Evolutionary conservation across 106 monocot genomes (phyloP).

Genomic region (Dendrobium huoshanense): DNA sequence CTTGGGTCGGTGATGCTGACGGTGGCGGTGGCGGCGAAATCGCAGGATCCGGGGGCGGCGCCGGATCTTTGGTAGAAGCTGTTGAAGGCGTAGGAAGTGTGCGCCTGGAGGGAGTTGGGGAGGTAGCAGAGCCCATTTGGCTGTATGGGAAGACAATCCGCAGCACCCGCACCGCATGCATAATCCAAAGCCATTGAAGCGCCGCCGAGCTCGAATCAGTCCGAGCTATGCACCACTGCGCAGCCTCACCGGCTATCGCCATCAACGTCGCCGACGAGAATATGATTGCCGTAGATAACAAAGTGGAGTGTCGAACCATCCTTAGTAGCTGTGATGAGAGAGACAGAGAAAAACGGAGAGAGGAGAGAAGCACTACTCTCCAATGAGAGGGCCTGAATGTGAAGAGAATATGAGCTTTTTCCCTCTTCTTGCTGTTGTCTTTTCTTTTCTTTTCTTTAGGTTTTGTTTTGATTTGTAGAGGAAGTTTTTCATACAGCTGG

Average conservation of each 20-base stretch:
- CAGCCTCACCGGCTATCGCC: neutral
- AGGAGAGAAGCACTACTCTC: too few relatives aligned
- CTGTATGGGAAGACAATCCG: slow-evolving; percentile 70
- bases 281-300: neutral
- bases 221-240: slow-evolving; percentile 39
- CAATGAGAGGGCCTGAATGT: neutral
- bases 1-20: slow-evolving; percentile 52
- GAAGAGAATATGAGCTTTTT: slow-evolving; percentile 10
- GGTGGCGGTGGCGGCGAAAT: slow-evolving; percentile 77
- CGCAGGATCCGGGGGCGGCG: slow-evolving; percentile 57
- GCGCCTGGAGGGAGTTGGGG: slow-evolving; percentile 71
- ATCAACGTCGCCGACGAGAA: neutral
- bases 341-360: neutral
- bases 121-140: slow-evolving; percentile 62
- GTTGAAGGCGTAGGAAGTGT: slow-evolving; percentile 92
- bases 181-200: slow-evolving; percentile 54
- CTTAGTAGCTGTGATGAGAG: neutral
- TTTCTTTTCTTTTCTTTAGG: neutral
- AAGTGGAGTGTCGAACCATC: neutral
- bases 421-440: neutral
- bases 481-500: too few relatives aligned
- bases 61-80: slow-evolving; percentile 54
- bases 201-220: slow-evolving; percentile 15
- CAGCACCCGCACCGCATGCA: slow-evolving; percentile 41
- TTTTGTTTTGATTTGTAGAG: neutral